A percentile compares a stretch with the other conserved stretches of the same genome.
Conservation (phyloP, 371 early-diverging fungal species). For the Actinomortierella wolfii region DNA sequence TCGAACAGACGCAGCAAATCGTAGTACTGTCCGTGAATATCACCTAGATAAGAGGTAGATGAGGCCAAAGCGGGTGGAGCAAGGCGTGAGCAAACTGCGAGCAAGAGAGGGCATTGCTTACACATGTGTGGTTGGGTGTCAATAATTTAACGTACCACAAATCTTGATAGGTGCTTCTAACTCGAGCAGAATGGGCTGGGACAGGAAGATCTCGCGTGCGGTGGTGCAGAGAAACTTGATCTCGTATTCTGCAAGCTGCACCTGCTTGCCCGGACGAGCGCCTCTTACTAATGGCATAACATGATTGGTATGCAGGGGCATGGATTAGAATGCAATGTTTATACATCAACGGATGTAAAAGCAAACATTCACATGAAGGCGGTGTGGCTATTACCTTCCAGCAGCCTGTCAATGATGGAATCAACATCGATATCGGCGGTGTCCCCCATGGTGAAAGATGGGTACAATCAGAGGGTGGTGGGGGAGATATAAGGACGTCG, state of each 20-base stretch:
- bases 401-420: constrained; percentile 85
- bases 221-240: constrained; percentile 86
- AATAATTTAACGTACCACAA: constrained; percentile 66
- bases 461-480: neutral
- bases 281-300: constrained; percentile 70
- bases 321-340: too few relatives aligned
- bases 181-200: constrained; percentile 91
- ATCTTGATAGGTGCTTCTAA: constrained; percentile 95
- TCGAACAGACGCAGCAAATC: constrained; percentile 90
- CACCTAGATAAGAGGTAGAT: constrained; percentile 47
- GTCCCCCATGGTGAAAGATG: constrained; percentile 42
- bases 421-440: constrained; percentile 76
- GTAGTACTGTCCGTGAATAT: constrained; percentile 94
- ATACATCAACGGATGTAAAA: too few relatives aligned
- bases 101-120: constrained; percentile 2
- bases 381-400: constrained; percentile 85
- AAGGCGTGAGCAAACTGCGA: neutral
- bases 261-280: constrained; percentile 89
- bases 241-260: constrained; percentile 83
- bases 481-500: too few relatives aligned
- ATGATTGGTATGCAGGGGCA: neutral
- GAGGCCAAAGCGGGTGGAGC: neutral
- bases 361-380: too few relatives aligned
- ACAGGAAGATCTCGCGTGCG: constrained; percentile 90
- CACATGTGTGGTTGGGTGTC: too few relatives aligned